phyloP scores from a whole-genome alignment of 352 stramenopile genomes.

The Globisporangium spiculum region DNA sequence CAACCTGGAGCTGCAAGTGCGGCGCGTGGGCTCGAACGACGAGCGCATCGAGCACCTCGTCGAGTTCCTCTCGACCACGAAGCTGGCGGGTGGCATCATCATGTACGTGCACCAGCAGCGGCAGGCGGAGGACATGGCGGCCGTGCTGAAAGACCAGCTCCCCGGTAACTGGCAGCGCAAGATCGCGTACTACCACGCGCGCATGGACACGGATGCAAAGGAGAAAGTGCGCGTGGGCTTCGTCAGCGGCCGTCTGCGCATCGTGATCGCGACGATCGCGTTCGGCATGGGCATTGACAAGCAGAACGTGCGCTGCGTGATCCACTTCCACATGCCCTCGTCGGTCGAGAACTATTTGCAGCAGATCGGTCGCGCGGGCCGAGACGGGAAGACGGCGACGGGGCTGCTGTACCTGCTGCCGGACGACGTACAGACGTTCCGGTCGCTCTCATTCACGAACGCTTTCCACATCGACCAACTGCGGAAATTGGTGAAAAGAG shows the following conservation, averaged over 20 bases:
- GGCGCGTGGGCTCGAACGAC: conserved; percentile 53
- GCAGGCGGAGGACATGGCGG: conserved; percentile 69
- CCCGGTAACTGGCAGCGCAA: conserved; percentile 33
- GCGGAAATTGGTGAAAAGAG: conserved; percentile 34
- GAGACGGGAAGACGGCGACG: conserved; percentile 87
- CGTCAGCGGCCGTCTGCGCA: conserved; percentile 76
- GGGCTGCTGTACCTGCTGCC: conserved; percentile 61
- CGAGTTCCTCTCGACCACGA: conserved; percentile 25
- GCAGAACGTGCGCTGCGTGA: conserved; percentile 95
- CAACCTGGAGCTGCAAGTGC: conserved; percentile 62
- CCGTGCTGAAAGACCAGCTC: conserved; percentile 58
- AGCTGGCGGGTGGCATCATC: conserved; percentile 51
- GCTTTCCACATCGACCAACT: conserved; percentile 57
- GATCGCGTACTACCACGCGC: conserved; percentile 91
- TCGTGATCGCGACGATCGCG: conserved; percentile 96
- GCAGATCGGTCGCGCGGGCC: conserved; percentile 94
- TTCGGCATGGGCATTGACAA: conserved; percentile 99
- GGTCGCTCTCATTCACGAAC: conserved; percentile 71
- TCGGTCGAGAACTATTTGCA: conserved; percentile 99
- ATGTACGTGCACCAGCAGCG: conserved; percentile 85
- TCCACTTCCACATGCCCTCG: conserved; percentile 96
- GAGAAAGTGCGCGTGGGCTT: conserved; percentile 86
- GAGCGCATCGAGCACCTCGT: conserved; percentile 45
- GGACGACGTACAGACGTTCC: conserved; percentile 68
- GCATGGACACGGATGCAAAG: conserved; percentile 80